phyloP scores from a whole-genome alignment of 2,329 filamentous ascomycete species.

The Amesomyces nigricolor region DNA sequence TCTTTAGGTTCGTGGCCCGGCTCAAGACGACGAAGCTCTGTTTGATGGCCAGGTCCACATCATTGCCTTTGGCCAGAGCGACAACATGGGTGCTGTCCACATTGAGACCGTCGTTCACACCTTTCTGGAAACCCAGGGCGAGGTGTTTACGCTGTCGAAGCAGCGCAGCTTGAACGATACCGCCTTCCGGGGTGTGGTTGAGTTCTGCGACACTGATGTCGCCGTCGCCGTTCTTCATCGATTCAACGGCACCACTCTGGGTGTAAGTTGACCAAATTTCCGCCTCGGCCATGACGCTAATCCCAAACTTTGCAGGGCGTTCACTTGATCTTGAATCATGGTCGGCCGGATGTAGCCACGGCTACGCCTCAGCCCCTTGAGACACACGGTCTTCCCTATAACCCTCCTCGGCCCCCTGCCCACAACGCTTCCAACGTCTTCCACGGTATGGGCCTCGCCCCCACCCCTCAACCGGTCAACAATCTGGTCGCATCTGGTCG shows the following conservation, averaged over 20 bases:
- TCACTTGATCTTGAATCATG: conserved; percentile 17
- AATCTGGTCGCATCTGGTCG: conserved; percentile 26
- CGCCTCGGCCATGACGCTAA: conserved; percentile 1
- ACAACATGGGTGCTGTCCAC: conserved; percentile 13
- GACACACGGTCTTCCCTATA: conserved; percentile 1
- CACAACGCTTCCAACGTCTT: conserved; percentile 16
- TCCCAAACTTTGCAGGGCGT: conserved; percentile 14
- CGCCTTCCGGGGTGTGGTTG: conserved; percentile 44
- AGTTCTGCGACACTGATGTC: conserved; percentile 47
- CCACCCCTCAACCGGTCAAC: conserved; percentile 14
- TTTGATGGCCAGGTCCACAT: conserved; percentile 53
- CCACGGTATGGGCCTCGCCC: conserved; percentile 17
- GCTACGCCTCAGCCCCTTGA: conserved; percentile 2
- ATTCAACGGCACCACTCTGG: conserved; percentile 35
- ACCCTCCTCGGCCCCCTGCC: neutral
- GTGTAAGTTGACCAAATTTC: conserved; percentile 30
- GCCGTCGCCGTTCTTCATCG: conserved; percentile 38
- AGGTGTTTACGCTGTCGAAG: conserved; percentile 48
- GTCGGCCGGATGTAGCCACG: conserved; percentile 3
- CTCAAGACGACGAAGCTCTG: conserved; percentile 31
- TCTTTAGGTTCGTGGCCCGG: conserved; percentile 29
- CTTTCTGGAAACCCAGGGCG: conserved; percentile 43
- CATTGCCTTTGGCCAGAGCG: conserved; percentile 37
- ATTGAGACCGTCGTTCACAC: conserved; percentile 37
- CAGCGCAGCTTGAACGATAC: conserved; percentile 38